Evolutionary conservation across 2,329 filamentous ascomycete genomes (phyloP), one percentile per base, ranked within the genome.

Genomic region (Venturiaceae sp.): DNA sequence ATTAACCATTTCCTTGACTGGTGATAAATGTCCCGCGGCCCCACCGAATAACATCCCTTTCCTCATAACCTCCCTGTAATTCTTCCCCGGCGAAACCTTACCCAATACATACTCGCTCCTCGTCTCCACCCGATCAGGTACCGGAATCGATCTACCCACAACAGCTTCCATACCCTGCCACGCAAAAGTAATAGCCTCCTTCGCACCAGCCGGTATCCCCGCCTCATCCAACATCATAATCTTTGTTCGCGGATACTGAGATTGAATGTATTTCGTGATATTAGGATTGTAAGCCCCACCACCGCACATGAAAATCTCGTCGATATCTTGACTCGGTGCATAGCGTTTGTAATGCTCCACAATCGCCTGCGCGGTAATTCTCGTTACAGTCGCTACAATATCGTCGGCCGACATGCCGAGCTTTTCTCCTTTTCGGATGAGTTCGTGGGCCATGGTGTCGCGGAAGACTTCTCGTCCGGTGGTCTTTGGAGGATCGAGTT

Each of bases 291-390:
- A 74, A 0, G 81, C 80, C 19, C 80, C 80, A 5, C 79, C 80
- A 11, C 82, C 82, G 65, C 81, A 83, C 76, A 85, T 80, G 71
- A 80, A 84, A 37, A 85, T 74, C 68, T 85, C 81, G 4, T 72
- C 75, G 57, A 83, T 73, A 14, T 75, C 66, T 62, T 71, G 71
- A 32, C 68, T 68, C 5, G 78, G 75, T 52, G 77, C 75, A 60
- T 81, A 82, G 33, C 77, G 75, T 8, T 68, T 67, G 62, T 76
- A 77, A 53, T 77, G 72, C n/a, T 72, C 68, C 16, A 83, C 76
- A 33, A 84, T 83, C 21, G 80, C 77, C 65, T 83, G 77, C 0
- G 82, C 77, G 0, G 81, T 84, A 63, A 84, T 78, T 23, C 81
- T 74, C 8, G 83, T 85, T 41, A 83, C 74, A 0, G 81, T 83